Base-by-base conservation (phyloP, 108 stramenopile species). In the Cyclotella sp. region DNA sequence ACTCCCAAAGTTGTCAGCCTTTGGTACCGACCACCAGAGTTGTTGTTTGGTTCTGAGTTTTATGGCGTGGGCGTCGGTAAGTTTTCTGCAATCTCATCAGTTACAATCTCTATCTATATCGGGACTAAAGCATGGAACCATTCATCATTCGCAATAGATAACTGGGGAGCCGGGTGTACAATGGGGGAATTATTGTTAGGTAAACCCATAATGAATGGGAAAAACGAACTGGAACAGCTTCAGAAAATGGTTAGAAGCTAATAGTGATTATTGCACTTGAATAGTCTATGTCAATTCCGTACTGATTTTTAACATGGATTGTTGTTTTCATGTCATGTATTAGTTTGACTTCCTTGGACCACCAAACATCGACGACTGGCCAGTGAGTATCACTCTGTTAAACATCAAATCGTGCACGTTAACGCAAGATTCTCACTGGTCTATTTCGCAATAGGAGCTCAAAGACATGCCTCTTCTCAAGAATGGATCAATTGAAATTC, bases 11-110 rank as follows among this genome's bases (percentile, higher is more conserved):
- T 98, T 24, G 96, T 94, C 16, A 90, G 87, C 26, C 68, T 97
- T 16, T 98, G 97, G 97, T 98, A 98, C 68, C 92, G 97, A 24
- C 86, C 95, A 0, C 96, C 96, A 9, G 97, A 98, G 62, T 83
- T 98, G 6, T 72, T 98, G 39, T 77, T 97, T 45, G 90, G 89
- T 40, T 54, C 70, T 12, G 72, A 74, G 5, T 49, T 52, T 47
- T 98, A 98, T 67, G 83, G 83, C 18, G 58, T 66, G 14, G 86
- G 88, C 9, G 84, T 97, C 44, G 97, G 61, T 62, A 26, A 62
- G 61, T 62, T 14, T 13, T 3, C 0, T 15, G 14, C 13, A 1
- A 58, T 57, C 3, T 57, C 22, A 24, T 24, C 12, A 22, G 2
- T 26, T 9, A 7, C 47, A n/a, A 49, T 49, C 2, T 49, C 9